Conservation (phyloP, 176 grass and related monocot species). For the Triticum urartu region DNA sequence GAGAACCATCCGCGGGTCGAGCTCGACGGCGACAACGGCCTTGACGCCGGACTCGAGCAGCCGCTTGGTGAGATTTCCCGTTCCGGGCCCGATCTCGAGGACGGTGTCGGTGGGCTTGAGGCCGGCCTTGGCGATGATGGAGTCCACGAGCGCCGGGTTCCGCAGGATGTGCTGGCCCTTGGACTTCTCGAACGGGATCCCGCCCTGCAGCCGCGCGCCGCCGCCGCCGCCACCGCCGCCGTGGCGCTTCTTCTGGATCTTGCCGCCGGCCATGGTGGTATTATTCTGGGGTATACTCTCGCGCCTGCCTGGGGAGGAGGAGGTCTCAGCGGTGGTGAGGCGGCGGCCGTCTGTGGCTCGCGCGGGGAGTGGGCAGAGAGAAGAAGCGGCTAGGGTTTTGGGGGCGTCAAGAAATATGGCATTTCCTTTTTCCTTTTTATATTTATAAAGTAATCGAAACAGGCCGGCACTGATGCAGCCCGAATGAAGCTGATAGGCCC, state of each 20-base stretch:
- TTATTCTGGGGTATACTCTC: neutral
- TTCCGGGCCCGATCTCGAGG: slow-evolving; percentile 94
- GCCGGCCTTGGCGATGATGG: slow-evolving; percentile 83
- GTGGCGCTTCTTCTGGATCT: slow-evolving; percentile 81
- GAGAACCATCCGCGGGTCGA: slow-evolving; percentile 95
- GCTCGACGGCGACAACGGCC: slow-evolving; percentile 92
- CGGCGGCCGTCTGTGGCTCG: neutral
- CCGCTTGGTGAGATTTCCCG: slow-evolving; percentile 91
- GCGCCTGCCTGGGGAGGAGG: neutral
- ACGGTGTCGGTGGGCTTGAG: slow-evolving; percentile 91
- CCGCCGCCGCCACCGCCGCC: slow-evolving; percentile 31
- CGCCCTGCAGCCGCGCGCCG: slow-evolving; percentile 55
- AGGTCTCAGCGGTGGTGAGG: neutral
- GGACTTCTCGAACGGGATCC: slow-evolving; percentile 94
- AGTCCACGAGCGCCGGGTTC: slow-evolving; percentile 83
- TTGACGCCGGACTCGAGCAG: slow-evolving; percentile 82
- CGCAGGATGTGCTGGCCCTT: slow-evolving; percentile 93
- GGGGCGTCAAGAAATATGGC: too few relatives aligned
- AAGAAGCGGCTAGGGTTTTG: slow-evolving; percentile 4
- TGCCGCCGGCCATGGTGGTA: slow-evolving; percentile 65
- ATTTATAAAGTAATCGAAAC: neutral
- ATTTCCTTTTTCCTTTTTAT: too few relatives aligned
- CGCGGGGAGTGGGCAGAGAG: neutral
- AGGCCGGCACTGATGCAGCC: neutral
- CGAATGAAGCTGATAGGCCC: neutral